A percentile compares a stretch with the other conserved stretches of the same genome.
Conservation (phyloP, 2,329 filamentous ascomycete species). For the Phoma herbarum region DNA sequence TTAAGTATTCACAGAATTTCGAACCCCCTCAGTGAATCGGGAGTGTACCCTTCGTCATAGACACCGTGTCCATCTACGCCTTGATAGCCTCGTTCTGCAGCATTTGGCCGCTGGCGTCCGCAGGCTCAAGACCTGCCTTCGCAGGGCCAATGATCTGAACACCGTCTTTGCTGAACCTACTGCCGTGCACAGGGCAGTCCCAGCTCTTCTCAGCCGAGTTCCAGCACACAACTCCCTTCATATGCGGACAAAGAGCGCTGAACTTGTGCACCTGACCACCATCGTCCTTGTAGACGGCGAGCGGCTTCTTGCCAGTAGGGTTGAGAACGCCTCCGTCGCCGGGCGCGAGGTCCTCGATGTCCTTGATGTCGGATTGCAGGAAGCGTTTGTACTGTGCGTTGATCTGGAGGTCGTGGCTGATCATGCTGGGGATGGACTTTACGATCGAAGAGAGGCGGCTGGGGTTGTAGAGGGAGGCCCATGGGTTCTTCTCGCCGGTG, state of each 20-base stretch:
- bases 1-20: background rate
- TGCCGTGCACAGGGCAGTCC: conserved; percentile 62
- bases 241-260: conserved; percentile 65
- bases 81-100: conserved; percentile 32
- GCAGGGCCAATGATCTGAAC: conserved; percentile 54
- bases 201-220: conserved; percentile 53
- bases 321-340: conserved; percentile 65
- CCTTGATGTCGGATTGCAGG: conserved; percentile 62
- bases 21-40: conserved; percentile 3
- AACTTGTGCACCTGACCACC: conserved; percentile 60
- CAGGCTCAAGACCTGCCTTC: conserved; percentile 49
- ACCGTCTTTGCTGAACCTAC: conserved; percentile 55
- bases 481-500: conserved; percentile 58
- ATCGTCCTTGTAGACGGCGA: conserved; percentile 67
- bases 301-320: conserved; percentile 55
- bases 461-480: conserved; percentile 62
- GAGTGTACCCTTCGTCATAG: background rate
- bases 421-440: conserved; percentile 57
- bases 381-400: conserved; percentile 66
- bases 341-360: conserved; percentile 63
- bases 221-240: conserved; percentile 66
- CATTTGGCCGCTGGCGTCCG: conserved; percentile 38
- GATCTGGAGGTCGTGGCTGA: conserved; percentile 63
- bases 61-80: conserved; percentile 4
- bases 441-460: conserved; percentile 57